These are phyloP conservation scores for Melampsora americana DNA, from an alignment of 1,284 basidiomycete species.

Conservation along the genomic window DNA sequence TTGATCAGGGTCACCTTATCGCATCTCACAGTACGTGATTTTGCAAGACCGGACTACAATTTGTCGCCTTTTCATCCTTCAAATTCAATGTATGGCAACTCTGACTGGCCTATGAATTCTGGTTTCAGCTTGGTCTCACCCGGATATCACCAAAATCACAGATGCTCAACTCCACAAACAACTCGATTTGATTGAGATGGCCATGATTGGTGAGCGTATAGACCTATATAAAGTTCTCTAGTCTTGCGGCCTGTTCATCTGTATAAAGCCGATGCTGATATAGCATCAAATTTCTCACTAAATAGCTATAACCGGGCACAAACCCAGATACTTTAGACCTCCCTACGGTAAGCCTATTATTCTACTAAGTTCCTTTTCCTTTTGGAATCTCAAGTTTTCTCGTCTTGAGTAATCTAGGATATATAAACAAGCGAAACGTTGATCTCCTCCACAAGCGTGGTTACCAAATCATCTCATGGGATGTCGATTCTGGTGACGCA, in stretches of 20 bases:
- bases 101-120: not conserved
- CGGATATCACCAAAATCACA: not conserved
- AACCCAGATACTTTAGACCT: constrained; percentile 37
- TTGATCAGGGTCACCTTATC: too few relatives aligned
- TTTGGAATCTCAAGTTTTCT: not conserved
- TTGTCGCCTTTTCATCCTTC: too few relatives aligned
- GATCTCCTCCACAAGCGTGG: constrained; percentile 19
- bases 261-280: not conserved
- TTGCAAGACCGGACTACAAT: too few relatives aligned
- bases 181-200: not conserved
- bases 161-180: not conserved
- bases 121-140: not conserved
- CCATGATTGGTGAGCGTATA: not conserved
- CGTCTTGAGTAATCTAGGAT: not conserved
- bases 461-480: constrained; percentile 32
- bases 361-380: not conserved
- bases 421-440: constrained; percentile 7
- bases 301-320: constrained; percentile 17
- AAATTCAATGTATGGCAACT: too few relatives aligned
- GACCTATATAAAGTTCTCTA: not conserved
- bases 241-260: not conserved
- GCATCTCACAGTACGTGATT: too few relatives aligned
- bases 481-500: constrained; percentile 30
- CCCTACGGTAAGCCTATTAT: constrained; percentile 23
- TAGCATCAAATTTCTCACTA: constrained; percentile 1